These are phyloP conservation scores for Cytospora mali DNA, from an alignment of 2,329 filamentous ascomycete genomes.

Conservation along the genomic window DNA sequence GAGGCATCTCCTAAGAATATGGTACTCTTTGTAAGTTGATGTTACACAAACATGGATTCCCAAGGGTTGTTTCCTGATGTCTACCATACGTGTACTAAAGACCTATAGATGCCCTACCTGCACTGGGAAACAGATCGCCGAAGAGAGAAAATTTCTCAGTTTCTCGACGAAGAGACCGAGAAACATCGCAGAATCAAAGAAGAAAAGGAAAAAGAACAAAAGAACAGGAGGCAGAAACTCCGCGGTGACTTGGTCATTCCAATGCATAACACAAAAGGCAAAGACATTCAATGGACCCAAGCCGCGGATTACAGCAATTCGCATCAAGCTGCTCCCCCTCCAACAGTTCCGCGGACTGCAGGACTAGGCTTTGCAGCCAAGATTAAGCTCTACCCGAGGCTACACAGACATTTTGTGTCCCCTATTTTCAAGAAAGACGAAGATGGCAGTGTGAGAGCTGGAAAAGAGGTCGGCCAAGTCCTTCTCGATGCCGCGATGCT, in stretches of 20 bases:
- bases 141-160: neutral
- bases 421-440: neutral
- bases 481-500: slow-evolving; percentile 36
- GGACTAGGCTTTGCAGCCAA: neutral
- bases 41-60: too few species aligned
- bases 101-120: too few species aligned
- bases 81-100: too few species aligned
- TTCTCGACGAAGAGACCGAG: neutral
- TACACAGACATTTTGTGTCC: neutral
- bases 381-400: neutral
- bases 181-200: neutral
- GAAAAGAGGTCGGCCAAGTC: slow-evolving; percentile 31
- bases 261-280: neutral
- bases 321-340: neutral
- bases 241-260: neutral
- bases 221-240: neutral
- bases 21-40: slow-evolving; percentile 1
- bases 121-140: slow-evolving; percentile 17
- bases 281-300: neutral
- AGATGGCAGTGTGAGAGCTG: neutral
- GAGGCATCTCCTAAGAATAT: neutral
- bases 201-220: neutral
- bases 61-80: neutral
- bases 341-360: neutral
- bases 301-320: neutral